phyloP scores from a whole-genome alignment of 148 eudicot genomes.

The Camellia sinensis region DNA sequence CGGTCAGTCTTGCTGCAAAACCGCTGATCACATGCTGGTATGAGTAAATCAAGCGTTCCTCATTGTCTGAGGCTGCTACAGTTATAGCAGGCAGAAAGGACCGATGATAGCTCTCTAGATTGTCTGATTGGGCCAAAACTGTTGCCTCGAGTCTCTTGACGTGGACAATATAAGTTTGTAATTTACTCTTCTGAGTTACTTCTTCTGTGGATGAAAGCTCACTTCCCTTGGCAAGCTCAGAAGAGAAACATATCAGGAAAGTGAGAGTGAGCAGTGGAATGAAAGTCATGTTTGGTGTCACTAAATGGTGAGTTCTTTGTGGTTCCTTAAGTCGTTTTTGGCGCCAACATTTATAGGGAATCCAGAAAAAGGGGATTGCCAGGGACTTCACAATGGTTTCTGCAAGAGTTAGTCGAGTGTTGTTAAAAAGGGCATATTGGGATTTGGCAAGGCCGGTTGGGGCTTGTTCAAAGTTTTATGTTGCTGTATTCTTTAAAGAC shows the following conservation, averaged over 20 bases:
- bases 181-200: neutral
- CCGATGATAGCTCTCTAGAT: neutral
- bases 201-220: neutral
- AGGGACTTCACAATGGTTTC: neutral
- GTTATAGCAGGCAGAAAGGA: conserved; percentile 2
- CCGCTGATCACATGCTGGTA: conserved; percentile 8
- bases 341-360: neutral
- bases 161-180: conserved; percentile 6
- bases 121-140: neutral
- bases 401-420: neutral
- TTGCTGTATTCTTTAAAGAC: neutral
- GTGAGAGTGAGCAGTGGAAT: neutral
- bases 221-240: neutral
- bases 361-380: neutral
- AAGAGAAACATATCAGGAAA: neutral
- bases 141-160: neutral
- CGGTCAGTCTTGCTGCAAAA: conserved; percentile 1
- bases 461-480: neutral
- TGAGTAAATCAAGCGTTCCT: neutral
- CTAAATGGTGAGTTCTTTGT: neutral
- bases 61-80: neutral
- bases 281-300: neutral
- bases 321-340: neutral
- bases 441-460: neutral
- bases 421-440: neutral